Evolutionary conservation across 495 filamentous ascomycete genomes (phyloP).

Genomic region (Usnea hakonensis): DNA sequence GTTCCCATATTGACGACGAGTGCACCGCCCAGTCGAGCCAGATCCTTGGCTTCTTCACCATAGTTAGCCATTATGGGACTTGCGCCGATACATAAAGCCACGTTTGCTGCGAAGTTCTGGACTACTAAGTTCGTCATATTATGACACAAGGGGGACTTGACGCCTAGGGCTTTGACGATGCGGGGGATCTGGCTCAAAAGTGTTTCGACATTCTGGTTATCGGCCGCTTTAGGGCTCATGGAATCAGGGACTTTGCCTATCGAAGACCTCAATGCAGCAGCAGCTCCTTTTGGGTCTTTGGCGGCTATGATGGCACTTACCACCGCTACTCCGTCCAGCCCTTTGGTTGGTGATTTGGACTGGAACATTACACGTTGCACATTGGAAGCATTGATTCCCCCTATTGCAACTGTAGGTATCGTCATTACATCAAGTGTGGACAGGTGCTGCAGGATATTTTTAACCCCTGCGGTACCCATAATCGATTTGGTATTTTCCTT

Average conservation of each 20-base stretch:
- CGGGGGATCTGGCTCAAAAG: conserved; percentile 42
- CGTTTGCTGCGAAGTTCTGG: conserved; percentile 87
- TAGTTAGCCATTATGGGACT: conserved; percentile 93
- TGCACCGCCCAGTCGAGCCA: conserved; percentile 56
- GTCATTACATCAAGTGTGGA: conserved; percentile 31
- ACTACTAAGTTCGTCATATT: conserved; percentile 97
- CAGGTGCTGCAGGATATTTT: conserved; percentile 57
- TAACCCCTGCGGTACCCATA: conserved; percentile 72
- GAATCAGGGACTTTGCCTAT: conserved; percentile 44
- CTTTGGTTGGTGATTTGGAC: conserved; percentile 42
- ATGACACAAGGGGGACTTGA: conserved; percentile 68
- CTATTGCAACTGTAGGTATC: conserved; percentile 70
- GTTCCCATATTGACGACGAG: conserved; percentile 96
- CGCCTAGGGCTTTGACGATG: conserved; percentile 51
- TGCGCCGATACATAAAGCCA: conserved; percentile 65
- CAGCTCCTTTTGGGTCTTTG: conserved; percentile 51
- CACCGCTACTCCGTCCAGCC: conserved; percentile 72
- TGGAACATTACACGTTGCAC: conserved; percentile 65
- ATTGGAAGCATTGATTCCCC: conserved; percentile 77
- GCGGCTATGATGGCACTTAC: conserved; percentile 84
- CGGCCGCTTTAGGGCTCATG: conserved; percentile 24
- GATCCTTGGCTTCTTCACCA: conserved; percentile 71
- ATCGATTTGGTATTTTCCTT: conserved; percentile 70
- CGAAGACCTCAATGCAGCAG: conserved; percentile 46
- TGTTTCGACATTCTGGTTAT: conserved; percentile 31